These are phyloP conservation scores for Raffaelea albimanens DNA, from an alignment of 2,329 filamentous ascomycete species.

Conservation along the genomic window DNA sequence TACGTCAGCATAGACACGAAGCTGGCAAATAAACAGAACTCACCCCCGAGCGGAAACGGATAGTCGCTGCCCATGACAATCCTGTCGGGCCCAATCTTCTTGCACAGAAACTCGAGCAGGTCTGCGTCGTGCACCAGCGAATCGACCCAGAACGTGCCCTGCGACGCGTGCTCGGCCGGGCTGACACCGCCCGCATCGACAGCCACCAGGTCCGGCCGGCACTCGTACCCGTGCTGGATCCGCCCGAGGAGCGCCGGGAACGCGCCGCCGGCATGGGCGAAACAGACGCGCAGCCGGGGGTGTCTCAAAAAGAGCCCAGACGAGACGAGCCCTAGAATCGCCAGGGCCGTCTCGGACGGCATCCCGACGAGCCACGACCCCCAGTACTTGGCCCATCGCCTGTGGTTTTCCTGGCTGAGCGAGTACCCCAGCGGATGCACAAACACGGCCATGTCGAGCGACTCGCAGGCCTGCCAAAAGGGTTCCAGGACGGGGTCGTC, in stretches of 20 bases:
- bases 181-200: neutral
- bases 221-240: slow-evolving; percentile 3
- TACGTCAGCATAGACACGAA: too few relatives aligned
- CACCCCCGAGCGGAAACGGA: slow-evolving; percentile 1
- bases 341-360: slow-evolving; percentile 3
- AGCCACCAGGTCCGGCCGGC: slow-evolving; percentile 3
- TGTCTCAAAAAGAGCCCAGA: slow-evolving; percentile 1
- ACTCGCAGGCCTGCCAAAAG: slow-evolving; percentile 1
- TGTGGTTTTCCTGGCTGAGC: neutral
- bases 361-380: slow-evolving; percentile 3
- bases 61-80: slow-evolving; percentile 4
- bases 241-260: slow-evolving; percentile 3
- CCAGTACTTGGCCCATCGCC: slow-evolving; percentile 1
- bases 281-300: slow-evolving; percentile 1
- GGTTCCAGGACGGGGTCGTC: slow-evolving; percentile 1
- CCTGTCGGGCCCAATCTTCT: neutral
- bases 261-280: slow-evolving; percentile 2
- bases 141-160: slow-evolving; percentile 1
- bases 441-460: slow-evolving; percentile 2
- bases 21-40: neutral
- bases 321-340: neutral
- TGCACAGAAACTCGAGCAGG: slow-evolving; percentile 4
- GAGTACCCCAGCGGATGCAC: slow-evolving; percentile 4
- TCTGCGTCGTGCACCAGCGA: slow-evolving; percentile 4
- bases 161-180: neutral